Percentiles rank a stretch among this genome's conserved stretches.
Evolutionary conservation across 2,329 filamentous ascomycete genomes (phyloP).

Genomic region (Nemania sp.): DNA sequence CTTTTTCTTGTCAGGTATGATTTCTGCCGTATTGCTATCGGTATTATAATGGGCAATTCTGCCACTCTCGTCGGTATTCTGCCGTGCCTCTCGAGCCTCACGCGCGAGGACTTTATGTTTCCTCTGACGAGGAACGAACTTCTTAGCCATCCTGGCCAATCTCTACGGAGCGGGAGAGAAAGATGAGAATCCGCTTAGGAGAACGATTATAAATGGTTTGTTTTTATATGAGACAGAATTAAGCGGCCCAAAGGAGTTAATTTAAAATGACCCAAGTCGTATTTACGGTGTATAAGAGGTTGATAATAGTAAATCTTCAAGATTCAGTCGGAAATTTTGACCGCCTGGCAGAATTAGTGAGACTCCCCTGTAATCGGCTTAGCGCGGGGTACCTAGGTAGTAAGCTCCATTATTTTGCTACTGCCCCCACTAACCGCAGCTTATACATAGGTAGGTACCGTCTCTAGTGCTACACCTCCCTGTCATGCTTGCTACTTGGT

Average conservation of each 20-base stretch:
- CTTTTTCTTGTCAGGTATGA: slow-evolving; percentile 60
- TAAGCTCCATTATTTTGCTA: too few relatives aligned
- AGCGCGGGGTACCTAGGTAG: slow-evolving; percentile 50
- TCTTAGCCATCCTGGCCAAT: slow-evolving; percentile 59
- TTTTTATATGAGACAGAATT: not conserved
- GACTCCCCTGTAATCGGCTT: slow-evolving; percentile 31
- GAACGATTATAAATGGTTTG: not conserved
- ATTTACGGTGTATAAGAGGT: slow-evolving; percentile 15
- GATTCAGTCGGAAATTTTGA: slow-evolving; percentile 48
- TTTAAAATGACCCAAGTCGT: not conserved
- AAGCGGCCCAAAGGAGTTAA: not conserved
- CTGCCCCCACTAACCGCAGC: too few relatives aligned
- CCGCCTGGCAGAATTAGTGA: slow-evolving; percentile 50
- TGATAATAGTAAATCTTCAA: slow-evolving; percentile 8
- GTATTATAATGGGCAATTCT: slow-evolving; percentile 49
- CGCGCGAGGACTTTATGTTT: slow-evolving; percentile 78
- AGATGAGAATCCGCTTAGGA: slow-evolving; percentile 22
- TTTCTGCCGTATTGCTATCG: slow-evolving; percentile 68
- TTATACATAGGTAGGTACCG: too few relatives aligned
- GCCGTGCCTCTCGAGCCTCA: slow-evolving; percentile 66
- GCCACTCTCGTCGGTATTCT: slow-evolving; percentile 57
- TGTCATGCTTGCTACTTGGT: too few relatives aligned
- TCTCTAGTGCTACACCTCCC: too few relatives aligned
- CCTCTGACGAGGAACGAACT: slow-evolving; percentile 73
- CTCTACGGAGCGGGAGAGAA: slow-evolving; percentile 27